These are phyloP conservation scores for Pecoramyces ruminantium DNA, from an alignment of 192 early-diverging fungal genomes.

Conservation along the genomic window DNA sequence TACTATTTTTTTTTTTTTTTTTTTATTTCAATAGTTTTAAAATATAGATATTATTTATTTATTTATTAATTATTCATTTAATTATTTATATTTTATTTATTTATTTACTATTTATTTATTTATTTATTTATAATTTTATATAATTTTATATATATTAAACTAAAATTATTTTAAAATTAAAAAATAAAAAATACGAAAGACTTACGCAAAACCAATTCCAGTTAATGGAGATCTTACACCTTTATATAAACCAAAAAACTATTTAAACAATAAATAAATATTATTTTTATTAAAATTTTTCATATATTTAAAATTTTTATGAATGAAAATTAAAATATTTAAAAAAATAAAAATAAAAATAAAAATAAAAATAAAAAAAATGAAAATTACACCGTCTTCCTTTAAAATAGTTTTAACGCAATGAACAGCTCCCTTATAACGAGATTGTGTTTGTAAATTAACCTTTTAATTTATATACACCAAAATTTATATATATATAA, in stretches of 20 bases:
- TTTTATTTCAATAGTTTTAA: too few relatives aligned
- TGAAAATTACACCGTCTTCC: slow-evolving; percentile 35
- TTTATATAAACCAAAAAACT: slow-evolving; percentile 48
- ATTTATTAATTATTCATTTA: too few relatives aligned
- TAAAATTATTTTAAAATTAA: background rate
- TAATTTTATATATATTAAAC: background rate
- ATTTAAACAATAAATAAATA: too few relatives aligned
- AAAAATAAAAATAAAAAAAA: background rate
- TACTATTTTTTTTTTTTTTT: slow-evolving; percentile 1
- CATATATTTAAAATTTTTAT: too few relatives aligned
- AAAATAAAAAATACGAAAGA: background rate
- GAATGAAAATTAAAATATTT: too few relatives aligned
- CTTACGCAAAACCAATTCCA: slow-evolving; percentile 53
- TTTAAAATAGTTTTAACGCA: slow-evolving; percentile 27
- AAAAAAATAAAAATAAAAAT: too few relatives aligned
- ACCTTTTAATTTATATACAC: slow-evolving; percentile 19
- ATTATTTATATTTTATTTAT: too few relatives aligned
- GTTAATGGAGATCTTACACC: slow-evolving; percentile 49
- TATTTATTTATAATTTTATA: too few relatives aligned
- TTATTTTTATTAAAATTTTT: too few relatives aligned
- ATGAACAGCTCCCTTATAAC: slow-evolving; percentile 38
- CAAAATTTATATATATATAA: too few relatives aligned
- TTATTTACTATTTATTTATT: too few relatives aligned
- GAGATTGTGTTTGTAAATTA: slow-evolving; percentile 47
- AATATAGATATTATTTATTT: too few relatives aligned